Evolutionary conservation across 352 stramenopile genomes (phyloP), one percentile per base, ranked within the genome.

Genomic region (Albugo candida): DNA sequence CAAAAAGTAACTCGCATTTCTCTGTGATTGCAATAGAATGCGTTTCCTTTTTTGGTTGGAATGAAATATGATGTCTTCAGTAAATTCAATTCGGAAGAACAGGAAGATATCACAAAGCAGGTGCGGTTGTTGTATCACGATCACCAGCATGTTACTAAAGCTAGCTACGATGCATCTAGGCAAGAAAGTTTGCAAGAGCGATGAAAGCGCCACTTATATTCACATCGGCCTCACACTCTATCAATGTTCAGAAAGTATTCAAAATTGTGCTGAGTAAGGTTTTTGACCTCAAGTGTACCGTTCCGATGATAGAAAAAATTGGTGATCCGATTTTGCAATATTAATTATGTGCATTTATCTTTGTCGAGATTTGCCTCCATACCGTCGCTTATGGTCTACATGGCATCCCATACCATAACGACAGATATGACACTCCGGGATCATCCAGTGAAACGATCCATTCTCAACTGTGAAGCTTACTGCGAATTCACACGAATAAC

Each of bases 211-310:
- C 87, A 42, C 64, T 96, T 21, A 94, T 96, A 38, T 97, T 96
- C 58, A 95, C 81, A 45, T 95, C 81, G 21, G 77, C 84, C 6
- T 92, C 74, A 46, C 83, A 96, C 64, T 95, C 85, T 21, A 95
- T 97, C 55, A 97, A 97, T 63, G 83, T 97, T 20, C 83, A 95
- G 48, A 97, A 97, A 65, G 75, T 96, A 42, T 96, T 96, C 64
- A 96, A 96, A 55, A 79, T 96, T 45, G 82, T 95, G 41, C 62
- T 96, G 47, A 89, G 77, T 54, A 95, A 93, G 58, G 85, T 96
- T 27, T 96, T 96, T 54, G 83, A 95, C 48, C 70, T 96, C 54
- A 87, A 93, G 62, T 94, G 76, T 59, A 96, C 86, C 3, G 75
- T 96, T n/a, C 72, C 70, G 24, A 83, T 95, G 59, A 95, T 96